Evolutionary conservation across 2,329 filamentous ascomycete species (phyloP), one percentile per base, ranked within the genome.

Genomic region (Claviceps cyperi): DNA sequence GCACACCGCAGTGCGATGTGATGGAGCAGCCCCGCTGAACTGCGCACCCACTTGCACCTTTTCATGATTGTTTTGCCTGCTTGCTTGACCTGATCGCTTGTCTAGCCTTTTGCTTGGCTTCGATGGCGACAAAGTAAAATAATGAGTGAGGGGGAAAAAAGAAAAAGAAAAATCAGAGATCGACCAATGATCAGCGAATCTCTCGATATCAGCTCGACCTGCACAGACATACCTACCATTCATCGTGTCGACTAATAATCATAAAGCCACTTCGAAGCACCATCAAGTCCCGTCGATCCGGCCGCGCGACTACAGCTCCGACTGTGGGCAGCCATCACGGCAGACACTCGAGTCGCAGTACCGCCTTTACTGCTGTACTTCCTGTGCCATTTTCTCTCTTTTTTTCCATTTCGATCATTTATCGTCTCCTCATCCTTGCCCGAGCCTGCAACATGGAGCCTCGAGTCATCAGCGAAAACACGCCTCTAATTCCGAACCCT

Each of bases 401-500:
- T 22, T 43, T 15, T 24, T 13, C 22, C 9, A 35, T 35, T 9
- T 45, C 40, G 21, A 19, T 41, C 28, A 15, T 9, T 5, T 35
- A 9, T 13, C 15, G 4, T 28, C 45, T 46, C 36, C 14, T 22
- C 21, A 24, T 14, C n/a, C n/a, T 22, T 11, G 45, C 36, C 9
- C 15, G 15, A 22, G 21, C 11, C 17, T 37, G 6, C 37, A 37
- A n/a, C 38, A 60, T 61, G 60, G 61, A 62, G 47, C 55, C 58
- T 51, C 60, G 58, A 48, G 50, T 51, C 24, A 51, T 56, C 13
- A 56, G 55, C 57, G 67, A 69, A 57, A 60, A 60, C 48, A 64
- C 66, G 45, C 67, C 67, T 48, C 57, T 69, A 7, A 59, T 69
- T 6, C 56, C 57, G 32, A 21, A 47, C 13, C 28, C 41, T 13